A percentile compares a stretch with the other conserved stretches of the same genome.
Evolutionary conservation across 2,329 filamentous ascomycete genomes (phyloP).

Genomic region (Triangularia setosa): DNA sequence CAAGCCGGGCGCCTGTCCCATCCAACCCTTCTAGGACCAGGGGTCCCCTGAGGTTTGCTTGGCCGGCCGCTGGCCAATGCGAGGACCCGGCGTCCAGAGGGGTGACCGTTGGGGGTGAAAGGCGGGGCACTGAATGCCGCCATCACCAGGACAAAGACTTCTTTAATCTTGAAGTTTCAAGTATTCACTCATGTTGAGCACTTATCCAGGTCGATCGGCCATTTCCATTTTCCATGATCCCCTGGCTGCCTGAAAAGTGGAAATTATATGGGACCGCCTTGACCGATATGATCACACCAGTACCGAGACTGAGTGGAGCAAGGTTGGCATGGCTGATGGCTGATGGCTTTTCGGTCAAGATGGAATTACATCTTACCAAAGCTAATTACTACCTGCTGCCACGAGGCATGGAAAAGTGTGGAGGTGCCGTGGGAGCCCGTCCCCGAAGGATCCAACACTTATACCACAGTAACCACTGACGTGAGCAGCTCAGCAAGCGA

Average conservation of each 20-base stretch:
- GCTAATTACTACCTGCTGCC: background rate
- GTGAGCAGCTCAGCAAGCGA: background rate
- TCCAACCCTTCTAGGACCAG: background rate
- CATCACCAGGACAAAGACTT: slow-evolving; percentile 8
- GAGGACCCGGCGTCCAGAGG: slow-evolving; percentile 9
- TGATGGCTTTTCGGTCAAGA: background rate
- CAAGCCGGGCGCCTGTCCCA: background rate
- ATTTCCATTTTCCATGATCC: background rate
- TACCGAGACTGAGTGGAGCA: background rate
- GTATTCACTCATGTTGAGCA: background rate
- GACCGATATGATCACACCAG: background rate
- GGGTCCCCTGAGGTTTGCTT: slow-evolving; percentile 9
- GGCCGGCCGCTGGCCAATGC: slow-evolving; percentile 10
- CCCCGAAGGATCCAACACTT: background rate
- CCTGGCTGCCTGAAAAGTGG: background rate
- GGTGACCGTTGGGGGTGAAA: slow-evolving; percentile 7
- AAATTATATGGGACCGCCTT: background rate
- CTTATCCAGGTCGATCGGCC: background rate
- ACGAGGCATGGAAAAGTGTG: background rate
- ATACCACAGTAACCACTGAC: background rate
- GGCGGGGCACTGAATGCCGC: slow-evolving; percentile 5
- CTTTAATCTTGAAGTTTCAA: background rate
- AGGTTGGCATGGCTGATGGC: background rate
- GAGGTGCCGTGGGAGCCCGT: background rate
- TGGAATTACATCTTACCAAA: background rate